These are phyloP conservation scores for Xylariaceae sp. DNA, from an alignment of 2,329 filamentous ascomycete genomes.

Conservation along the genomic window DNA sequence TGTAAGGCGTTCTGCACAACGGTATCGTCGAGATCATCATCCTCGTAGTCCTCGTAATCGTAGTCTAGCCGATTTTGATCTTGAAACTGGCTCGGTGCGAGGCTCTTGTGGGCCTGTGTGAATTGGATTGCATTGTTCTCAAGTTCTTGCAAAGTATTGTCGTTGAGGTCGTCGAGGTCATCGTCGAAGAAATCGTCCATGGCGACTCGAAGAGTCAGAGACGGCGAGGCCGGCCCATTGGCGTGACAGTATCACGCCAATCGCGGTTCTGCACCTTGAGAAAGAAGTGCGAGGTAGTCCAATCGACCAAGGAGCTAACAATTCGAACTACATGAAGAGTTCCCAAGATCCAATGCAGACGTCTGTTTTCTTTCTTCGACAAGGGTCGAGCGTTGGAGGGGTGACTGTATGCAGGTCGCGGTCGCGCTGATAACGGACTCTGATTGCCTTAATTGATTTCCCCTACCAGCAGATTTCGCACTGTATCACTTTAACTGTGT, in stretches of 20 bases:
- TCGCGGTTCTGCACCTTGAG: no score
- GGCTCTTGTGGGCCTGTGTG: slow-evolving; percentile 46
- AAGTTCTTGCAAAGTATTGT: slow-evolving; percentile 56
- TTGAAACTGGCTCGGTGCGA: slow-evolving; percentile 9
- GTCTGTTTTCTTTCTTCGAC: no score
- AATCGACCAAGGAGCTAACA: no score
- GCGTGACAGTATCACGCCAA: slow-evolving; percentile 7
- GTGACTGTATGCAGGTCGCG: no score
- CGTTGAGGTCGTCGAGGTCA: slow-evolving; percentile 58
- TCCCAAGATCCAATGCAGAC: no score
- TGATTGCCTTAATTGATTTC: no score
- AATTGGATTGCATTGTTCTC: slow-evolving; percentile 60
- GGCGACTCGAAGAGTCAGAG: slow-evolving; percentile 35
- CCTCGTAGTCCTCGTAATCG: slow-evolving; percentile 44
- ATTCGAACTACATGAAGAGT: no score
- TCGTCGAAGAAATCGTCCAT: slow-evolving; percentile 61
- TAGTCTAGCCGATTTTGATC: slow-evolving; percentile 22
- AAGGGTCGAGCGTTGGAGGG: no score
- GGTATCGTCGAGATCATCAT: slow-evolving; percentile 56
- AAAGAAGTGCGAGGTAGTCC: no score
- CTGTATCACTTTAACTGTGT: no score
- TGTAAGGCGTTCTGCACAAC: slow-evolving; percentile 48
- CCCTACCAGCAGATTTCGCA: no score
- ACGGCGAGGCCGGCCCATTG: slow-evolving; percentile 13
- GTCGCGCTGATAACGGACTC: no score